Conservation (phyloP, 1,284 basidiomycete genomes). For the Tausonia pullulans region DNA sequence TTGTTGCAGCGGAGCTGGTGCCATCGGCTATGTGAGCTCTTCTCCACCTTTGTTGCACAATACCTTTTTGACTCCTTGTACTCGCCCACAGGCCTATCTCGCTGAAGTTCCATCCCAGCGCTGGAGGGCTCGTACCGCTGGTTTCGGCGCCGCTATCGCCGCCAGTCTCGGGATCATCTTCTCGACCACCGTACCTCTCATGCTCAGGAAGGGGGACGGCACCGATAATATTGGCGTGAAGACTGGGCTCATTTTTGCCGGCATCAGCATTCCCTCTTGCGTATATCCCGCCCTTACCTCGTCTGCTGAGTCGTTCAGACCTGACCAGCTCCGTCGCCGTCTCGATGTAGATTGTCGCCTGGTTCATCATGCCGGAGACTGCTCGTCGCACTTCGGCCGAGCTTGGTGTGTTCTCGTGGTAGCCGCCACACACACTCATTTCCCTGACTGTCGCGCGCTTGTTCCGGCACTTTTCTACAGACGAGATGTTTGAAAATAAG, state of each 20-base stretch:
- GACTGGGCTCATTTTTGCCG: slow-evolving; percentile 25
- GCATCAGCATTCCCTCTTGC: neutral
- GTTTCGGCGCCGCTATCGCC: slow-evolving; percentile 23
- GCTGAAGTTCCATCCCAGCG: slow-evolving; percentile 22
- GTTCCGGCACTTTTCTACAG: neutral
- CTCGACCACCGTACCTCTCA: slow-evolving; percentile 22
- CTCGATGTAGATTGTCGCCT: slow-evolving; percentile 21
- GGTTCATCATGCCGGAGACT: slow-evolving; percentile 26
- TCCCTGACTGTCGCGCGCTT: too few relatives aligned
- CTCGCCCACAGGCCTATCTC: slow-evolving; percentile 9
- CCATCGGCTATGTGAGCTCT: neutral
- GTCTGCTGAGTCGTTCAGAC: neutral
- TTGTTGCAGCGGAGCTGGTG: slow-evolving; percentile 8
- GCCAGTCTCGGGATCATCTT: slow-evolving; percentile 24
- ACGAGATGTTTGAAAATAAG: slow-evolving; percentile 27
- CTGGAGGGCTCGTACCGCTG: slow-evolving; percentile 22
- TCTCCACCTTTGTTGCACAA: too few relatives aligned
- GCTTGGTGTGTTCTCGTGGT: slow-evolving; percentile 4
- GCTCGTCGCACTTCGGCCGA: slow-evolving; percentile 24
- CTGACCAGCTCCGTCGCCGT: slow-evolving; percentile 9
- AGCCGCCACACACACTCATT: too few relatives aligned
- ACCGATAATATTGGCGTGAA: slow-evolving; percentile 23
- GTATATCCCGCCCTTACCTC: neutral
- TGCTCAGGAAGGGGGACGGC: slow-evolving; percentile 14
- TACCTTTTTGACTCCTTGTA: too few relatives aligned